Evolutionary conservation across 768 basidiomycete species (phyloP), one percentile per base, ranked within the genome.

Genomic region (Cystofilobasidium ferigula): DNA sequence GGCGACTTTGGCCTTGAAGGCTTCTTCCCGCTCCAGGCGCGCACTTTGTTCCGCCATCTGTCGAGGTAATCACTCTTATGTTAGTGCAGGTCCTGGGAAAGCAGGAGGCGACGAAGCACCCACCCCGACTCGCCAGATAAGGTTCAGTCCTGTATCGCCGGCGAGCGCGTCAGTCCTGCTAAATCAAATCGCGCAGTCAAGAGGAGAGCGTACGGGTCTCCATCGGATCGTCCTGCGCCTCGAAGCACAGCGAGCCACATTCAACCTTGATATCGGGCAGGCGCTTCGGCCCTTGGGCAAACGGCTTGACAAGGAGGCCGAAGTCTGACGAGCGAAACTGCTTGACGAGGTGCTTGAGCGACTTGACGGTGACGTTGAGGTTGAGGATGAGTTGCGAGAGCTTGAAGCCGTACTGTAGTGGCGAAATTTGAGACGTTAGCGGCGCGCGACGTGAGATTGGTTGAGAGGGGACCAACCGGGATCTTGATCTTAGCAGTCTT

Each of bases 171-270:
- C 3, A 6, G 48, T 53, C n/a, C n/a, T 32, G 48, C 3, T 20
- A 48, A 28, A 14, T 10, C 13, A 24, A n/a, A 24, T 10, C 47
- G 24, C 20, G 40, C 20, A 10, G 40, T 24, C 7, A 10, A 24
- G 47, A 48, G 47, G 13, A 48, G 20, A 48, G 48, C 51, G 8
- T n/a, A 54, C 51, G 82, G 20, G 82, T 81, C 75, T 98, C 93
- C 64, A 95, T 83, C 1, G 85, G 82, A 71, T 91, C 88, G 74
- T 98, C 93, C 28, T 84, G 83, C 30, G 85, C 85, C 75, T 95
- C 91, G 12, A 89, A 71, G 57, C 83, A 84, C 38, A 94, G 71
- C 51, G 79, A 79, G n/a, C 80, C 79, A 58, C 92, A 74, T 13
- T 73, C 77, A 53, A 94, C 72, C 0, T 77, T 76, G 53, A 93